Conservation (phyloP, 495 filamentous ascomycete genomes). For the Jackrogersella minutella region DNA sequence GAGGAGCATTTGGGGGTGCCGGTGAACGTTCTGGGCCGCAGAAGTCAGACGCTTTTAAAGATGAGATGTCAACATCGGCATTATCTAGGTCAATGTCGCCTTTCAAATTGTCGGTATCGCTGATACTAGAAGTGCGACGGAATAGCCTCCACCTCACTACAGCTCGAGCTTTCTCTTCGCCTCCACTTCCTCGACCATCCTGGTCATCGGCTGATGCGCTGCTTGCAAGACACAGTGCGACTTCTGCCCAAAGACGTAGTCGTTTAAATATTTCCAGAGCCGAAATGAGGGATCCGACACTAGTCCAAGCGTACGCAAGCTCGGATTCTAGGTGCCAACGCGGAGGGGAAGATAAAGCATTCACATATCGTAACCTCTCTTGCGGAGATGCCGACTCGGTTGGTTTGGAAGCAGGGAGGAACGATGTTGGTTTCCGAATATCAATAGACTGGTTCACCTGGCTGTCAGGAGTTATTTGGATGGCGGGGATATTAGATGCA, state of each 20-base stretch:
- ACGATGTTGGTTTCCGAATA: constrained; percentile 65
- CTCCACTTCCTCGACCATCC: constrained; percentile 54
- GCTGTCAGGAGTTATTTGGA: constrained; percentile 47
- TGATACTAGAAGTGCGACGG: constrained; percentile 54
- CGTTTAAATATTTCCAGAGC: constrained; percentile 97
- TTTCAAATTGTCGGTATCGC: constrained; percentile 22
- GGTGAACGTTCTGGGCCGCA: constrained; percentile 69
- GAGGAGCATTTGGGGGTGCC: constrained; percentile 81
- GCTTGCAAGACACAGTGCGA: constrained; percentile 80
- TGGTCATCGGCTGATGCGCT: constrained; percentile 72
- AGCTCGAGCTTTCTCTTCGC: constrained; percentile 79
- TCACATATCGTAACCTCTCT: constrained; percentile 82
- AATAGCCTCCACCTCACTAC: constrained; percentile 82
- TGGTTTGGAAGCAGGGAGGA: constrained; percentile 80
- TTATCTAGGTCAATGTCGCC: constrained; percentile 56
- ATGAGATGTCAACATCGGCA: constrained; percentile 55
- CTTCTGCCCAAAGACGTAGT: constrained; percentile 94
- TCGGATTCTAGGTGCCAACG: constrained; percentile 95
- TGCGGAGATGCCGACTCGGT: constrained; percentile 78
- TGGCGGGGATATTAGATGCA: constrained; percentile 46
- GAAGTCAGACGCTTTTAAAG: constrained; percentile 61
- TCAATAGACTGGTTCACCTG: constrained; percentile 19
- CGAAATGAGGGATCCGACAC: constrained; percentile 83
- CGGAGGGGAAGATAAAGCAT: constrained; percentile 80
- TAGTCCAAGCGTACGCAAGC: constrained; percentile 88